phyloP scores from a whole-genome alignment of 352 stramenopile genomes.

The Globisporangium splendens region DNA sequence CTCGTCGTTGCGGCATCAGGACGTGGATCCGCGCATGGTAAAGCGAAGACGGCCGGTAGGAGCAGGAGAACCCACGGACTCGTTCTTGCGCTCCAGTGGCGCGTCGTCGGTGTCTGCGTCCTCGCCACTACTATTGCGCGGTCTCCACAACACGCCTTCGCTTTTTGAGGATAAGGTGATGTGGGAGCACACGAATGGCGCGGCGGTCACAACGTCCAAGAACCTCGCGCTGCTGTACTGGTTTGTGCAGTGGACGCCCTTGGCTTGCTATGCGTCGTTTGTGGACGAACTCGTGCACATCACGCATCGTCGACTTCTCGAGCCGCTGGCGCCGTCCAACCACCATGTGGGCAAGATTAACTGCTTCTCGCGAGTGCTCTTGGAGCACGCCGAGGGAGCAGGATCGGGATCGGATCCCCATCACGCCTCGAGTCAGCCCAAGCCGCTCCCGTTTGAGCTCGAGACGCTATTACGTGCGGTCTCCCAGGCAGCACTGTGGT shows the following conservation, averaged over 20 bases:
- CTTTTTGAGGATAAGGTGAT: constrained; percentile 46
- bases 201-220: constrained; percentile 42
- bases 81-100: constrained; percentile 10
- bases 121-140: not conserved
- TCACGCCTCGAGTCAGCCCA: too few relatives aligned
- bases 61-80: not conserved
- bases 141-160: constrained; percentile 2
- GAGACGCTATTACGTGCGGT: constrained; percentile 37
- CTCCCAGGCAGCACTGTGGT: constrained; percentile 40
- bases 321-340: constrained; percentile 14
- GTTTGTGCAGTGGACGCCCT: constrained; percentile 47
- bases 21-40: not conserved
- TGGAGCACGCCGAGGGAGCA: constrained; percentile 28
- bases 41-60: constrained; percentile 9
- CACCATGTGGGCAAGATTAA: constrained; percentile 29
- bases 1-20: not conserved
- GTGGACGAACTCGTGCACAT: constrained; percentile 46
- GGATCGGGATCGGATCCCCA: too few relatives aligned
- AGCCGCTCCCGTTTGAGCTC: constrained; percentile 24
- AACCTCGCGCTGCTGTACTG: constrained; percentile 54
- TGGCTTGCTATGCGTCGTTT: constrained; percentile 38
- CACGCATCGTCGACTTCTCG: constrained; percentile 33
- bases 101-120: constrained; percentile 4
- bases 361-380: constrained; percentile 41
- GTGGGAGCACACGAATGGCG: constrained; percentile 45